phyloP scores from a whole-genome alignment of 805 yeast genomes.

The Cyberlindnera xylosilytica region DNA sequence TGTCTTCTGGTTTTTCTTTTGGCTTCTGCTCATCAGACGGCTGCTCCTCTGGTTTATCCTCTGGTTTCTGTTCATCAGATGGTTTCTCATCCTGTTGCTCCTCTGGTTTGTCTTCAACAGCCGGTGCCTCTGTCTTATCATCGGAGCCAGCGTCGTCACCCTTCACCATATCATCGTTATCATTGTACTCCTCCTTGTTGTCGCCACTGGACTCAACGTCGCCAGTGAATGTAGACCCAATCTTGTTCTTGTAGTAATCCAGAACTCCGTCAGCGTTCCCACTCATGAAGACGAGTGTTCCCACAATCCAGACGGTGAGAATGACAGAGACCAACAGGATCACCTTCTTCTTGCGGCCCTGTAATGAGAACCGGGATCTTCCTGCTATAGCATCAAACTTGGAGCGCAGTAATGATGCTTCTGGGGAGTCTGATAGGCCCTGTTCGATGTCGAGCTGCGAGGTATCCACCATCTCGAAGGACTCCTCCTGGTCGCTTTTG shows the following conservation, averaged over 20 bases:
- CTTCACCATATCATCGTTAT: conserved; percentile 3
- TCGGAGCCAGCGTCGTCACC: not conserved
- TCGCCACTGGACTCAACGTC: conserved; percentile 13
- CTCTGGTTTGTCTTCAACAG: not conserved
- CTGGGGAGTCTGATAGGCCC: conserved; percentile 8
- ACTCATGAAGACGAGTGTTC: conserved; percentile 14
- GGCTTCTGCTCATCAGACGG: not conserved
- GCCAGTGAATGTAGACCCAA: conserved; percentile 10
- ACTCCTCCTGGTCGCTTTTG: conserved; percentile 11
- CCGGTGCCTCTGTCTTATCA: not conserved
- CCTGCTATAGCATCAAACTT: conserved; percentile 17
- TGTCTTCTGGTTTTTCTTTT: not conserved
- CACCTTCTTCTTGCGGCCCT: conserved; percentile 16
- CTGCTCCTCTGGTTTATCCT: not conserved
- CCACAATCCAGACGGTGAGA: conserved; percentile 17
- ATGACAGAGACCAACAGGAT: conserved; percentile 10
- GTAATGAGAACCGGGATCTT: conserved; percentile 3
- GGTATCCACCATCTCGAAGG: conserved; percentile 21
- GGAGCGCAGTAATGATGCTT: conserved; percentile 10
- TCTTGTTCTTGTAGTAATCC: conserved; percentile 23
- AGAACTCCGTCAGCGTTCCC: conserved; percentile 16
- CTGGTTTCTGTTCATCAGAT: not conserved
- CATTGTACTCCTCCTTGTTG: conserved; percentile 2
- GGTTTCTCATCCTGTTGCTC: not conserved
- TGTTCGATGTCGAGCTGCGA: conserved; percentile 12